phyloP scores from a whole-genome alignment of 1,284 basidiomycete genomes.

The Ceratobasidium sp. region DNA sequence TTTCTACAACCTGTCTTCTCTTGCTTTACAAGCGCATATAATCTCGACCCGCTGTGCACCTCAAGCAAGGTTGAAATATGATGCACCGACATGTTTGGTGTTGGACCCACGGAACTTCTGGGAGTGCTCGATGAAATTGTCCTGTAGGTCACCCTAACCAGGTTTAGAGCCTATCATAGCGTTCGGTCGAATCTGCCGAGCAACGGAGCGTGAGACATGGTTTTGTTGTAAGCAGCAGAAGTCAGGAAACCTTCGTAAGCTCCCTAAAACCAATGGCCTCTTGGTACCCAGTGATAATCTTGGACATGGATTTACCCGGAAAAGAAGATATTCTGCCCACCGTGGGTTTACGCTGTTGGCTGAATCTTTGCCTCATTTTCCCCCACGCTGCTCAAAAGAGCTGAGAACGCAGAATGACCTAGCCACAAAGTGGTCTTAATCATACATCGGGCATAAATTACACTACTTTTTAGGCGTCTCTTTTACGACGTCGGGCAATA shows the following conservation, averaged over 20 bases:
- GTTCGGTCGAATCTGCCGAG: too few species aligned
- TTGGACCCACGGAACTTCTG: neutral
- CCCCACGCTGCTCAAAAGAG: slow-evolving; percentile 30
- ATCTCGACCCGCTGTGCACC: too few species aligned
- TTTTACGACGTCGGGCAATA: neutral
- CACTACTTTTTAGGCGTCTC: neutral
- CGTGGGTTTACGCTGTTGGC: neutral
- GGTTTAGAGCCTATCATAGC: too few species aligned
- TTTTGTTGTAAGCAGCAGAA: too few species aligned
- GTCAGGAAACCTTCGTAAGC: too few species aligned
- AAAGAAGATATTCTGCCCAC: neutral
- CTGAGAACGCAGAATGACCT: neutral
- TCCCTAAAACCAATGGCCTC: too few species aligned
- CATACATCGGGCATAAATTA: neutral
- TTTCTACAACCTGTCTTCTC: too few species aligned
- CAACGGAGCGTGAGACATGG: too few species aligned
- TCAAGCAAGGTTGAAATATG: neutral
- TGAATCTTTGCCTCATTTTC: slow-evolving; percentile 3
- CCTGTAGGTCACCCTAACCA: neutral
- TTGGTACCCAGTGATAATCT: too few species aligned
- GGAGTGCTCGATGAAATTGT: neutral
- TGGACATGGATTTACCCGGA: neutral
- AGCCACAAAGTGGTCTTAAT: neutral
- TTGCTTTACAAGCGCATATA: too few species aligned
- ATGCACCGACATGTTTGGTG: too few species aligned